Evolutionary conservation across 768 basidiomycete species (phyloP).

Genomic region (Grammothele lineata): DNA sequence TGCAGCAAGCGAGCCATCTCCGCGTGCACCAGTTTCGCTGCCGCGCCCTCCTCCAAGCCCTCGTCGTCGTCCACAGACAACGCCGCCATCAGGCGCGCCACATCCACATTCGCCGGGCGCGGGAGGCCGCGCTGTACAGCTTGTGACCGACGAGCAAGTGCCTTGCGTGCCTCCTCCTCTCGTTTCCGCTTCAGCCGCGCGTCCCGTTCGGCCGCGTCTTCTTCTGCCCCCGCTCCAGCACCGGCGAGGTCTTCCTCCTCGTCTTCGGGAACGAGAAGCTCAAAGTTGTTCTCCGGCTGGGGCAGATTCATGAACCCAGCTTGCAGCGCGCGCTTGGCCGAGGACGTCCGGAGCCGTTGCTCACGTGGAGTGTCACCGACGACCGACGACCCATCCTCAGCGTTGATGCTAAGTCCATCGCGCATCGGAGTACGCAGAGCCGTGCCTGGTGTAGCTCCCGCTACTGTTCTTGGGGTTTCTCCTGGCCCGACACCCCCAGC

Average conservation of each 20-base stretch:
- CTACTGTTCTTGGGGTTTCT: conserved; percentile 29
- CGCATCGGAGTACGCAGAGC: conserved; percentile 94
- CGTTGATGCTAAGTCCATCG: conserved; percentile 88
- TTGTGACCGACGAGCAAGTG: conserved; percentile 77
- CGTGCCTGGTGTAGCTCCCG: conserved; percentile 39
- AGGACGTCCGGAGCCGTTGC: conserved; percentile 53
- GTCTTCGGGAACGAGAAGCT: conserved; percentile 87
- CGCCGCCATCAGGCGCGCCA: conserved; percentile 54
- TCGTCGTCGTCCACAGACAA: conserved; percentile 49
- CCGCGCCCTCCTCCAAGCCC: conserved; percentile 39
- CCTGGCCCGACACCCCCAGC: conserved; percentile 36
- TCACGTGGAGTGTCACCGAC: conserved; percentile 75
- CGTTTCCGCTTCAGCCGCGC: conserved; percentile 57
- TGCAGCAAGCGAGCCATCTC: conserved; percentile 78
- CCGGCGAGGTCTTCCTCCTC: conserved; percentile 53
- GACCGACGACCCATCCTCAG: conserved; percentile 49
- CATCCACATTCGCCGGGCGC: conserved; percentile 79
- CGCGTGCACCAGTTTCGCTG: conserved; percentile 61
- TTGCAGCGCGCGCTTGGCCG: conserved; percentile 72
- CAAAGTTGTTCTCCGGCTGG: conserved; percentile 95
- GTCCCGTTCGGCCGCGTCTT: conserved; percentile 94
- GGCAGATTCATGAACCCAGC: conserved; percentile 83
- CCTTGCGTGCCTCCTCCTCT: conserved; percentile 76
- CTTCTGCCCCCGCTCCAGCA: conserved; percentile 45
- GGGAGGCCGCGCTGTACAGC: conserved; percentile 82